Conservation (phyloP, 192 early-diverging fungal genomes). For the Geranomyces variabilis region DNA sequence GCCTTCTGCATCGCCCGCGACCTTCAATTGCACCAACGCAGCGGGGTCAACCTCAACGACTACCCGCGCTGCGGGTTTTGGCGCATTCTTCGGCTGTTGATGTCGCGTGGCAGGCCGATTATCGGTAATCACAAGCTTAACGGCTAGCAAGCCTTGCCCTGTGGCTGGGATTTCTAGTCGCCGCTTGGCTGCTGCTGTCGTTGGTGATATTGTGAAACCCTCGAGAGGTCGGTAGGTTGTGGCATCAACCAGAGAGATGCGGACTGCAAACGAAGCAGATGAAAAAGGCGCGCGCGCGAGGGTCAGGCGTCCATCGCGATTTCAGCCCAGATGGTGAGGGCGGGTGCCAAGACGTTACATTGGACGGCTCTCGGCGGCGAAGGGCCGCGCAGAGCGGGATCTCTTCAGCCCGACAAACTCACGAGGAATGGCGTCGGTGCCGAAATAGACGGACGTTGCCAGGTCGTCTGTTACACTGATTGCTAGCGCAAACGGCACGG, state of each 20-base stretch:
- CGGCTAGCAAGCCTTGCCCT: background rate
- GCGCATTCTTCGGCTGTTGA: background rate
- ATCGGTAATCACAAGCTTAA: background rate
- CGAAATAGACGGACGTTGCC: slow-evolving; percentile 12
- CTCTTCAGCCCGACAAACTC: background rate
- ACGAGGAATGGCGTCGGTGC: slow-evolving; percentile 13
- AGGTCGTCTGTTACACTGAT: slow-evolving; percentile 23
- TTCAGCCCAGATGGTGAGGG: no score
- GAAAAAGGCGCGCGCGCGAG: background rate
- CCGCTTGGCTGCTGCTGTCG: background rate
- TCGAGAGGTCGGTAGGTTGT: background rate
- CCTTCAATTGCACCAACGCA: no score
- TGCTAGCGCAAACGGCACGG: background rate
- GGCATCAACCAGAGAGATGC: slow-evolving; percentile 4
- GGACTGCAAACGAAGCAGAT: slow-evolving; percentile 5
- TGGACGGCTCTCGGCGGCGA: no score
- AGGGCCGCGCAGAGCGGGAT: no score
- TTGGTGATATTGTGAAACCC: background rate
- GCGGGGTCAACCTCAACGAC: slow-evolving; percentile 17
- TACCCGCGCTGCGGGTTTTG: background rate
- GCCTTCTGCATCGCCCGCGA: background rate
- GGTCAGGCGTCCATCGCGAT: background rate
- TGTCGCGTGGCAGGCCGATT: background rate
- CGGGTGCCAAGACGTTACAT: no score
- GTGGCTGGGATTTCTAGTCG: background rate